Evolutionary conservation across 2,329 filamentous ascomycete genomes (phyloP).

Genomic region (Pseudopithomyces maydicus): DNA sequence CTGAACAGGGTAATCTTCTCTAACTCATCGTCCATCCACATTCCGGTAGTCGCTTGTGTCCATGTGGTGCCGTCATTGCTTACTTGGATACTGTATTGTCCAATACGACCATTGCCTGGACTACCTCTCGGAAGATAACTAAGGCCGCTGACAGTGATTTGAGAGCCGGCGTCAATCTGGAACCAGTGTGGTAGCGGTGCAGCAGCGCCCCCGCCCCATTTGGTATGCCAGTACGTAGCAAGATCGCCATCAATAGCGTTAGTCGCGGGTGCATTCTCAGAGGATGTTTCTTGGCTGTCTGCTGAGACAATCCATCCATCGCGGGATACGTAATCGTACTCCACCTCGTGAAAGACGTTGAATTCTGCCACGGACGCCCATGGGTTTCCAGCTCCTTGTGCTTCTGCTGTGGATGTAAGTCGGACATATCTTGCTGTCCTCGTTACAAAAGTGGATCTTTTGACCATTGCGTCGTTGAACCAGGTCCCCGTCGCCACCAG

Average conservation of each 20-base stretch:
- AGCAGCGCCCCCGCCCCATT: constrained; percentile 2
- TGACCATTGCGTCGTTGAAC: constrained; percentile 27
- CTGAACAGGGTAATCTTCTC: constrained; percentile 20
- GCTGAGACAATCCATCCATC: constrained; percentile 18
- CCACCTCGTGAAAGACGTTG: constrained; percentile 29
- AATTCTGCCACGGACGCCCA: constrained; percentile 31
- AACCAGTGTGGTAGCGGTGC: constrained; percentile 23
- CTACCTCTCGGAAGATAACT: constrained; percentile 17
- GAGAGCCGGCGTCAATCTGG: constrained; percentile 21
- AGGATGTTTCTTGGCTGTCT: constrained; percentile 16
- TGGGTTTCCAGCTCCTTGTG: constrained; percentile 21
- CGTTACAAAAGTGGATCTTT: constrained; percentile 29
- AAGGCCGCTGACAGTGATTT: constrained; percentile 15
- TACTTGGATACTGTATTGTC: constrained; percentile 16
- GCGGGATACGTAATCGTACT: constrained; percentile 10
- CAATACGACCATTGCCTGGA: constrained; percentile 23
- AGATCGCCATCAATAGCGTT: constrained; percentile 18
- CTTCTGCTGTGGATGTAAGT: constrained; percentile 30
- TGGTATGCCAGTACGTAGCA: constrained; percentile 21
- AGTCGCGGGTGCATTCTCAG: not conserved
- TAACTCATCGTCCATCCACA: constrained; percentile 18
- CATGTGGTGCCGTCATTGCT: constrained; percentile 21
- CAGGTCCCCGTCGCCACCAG: constrained; percentile 33
- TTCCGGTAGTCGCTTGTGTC: constrained; percentile 18
- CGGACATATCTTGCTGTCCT: constrained; percentile 28